Conservation (phyloP, 305 asterid species). For the Rubia occidens region DNA sequence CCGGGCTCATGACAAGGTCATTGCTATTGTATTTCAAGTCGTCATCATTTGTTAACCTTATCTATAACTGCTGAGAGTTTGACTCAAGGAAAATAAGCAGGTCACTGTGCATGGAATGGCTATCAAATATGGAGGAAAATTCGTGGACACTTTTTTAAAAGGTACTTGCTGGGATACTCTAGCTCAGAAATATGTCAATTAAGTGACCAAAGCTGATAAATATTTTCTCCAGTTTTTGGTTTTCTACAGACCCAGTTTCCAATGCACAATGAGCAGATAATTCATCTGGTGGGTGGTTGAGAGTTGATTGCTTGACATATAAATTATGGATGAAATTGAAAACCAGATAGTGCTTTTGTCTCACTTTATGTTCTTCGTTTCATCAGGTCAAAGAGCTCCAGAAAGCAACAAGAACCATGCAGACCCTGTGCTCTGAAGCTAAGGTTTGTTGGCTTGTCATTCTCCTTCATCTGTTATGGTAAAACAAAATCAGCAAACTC, state of each 20-base stretch:
- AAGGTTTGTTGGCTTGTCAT: slow-evolving; percentile 43
- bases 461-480: slow-evolving; percentile 17
- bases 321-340: slow-evolving; percentile 10
- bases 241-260: slow-evolving; percentile 60
- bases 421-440: slow-evolving; percentile 80
- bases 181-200: slow-evolving; percentile 8
- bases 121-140: slow-evolving; percentile 84
- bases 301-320: slow-evolving; percentile 7
- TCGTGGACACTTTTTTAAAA: slow-evolving; percentile 70
- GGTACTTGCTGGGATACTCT: slow-evolving; percentile 34
- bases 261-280: slow-evolving; percentile 52
- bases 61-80: slow-evolving; percentile 15
- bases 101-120: slow-evolving; percentile 71
- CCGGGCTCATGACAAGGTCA: slow-evolving; percentile 61
- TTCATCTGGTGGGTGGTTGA: slow-evolving; percentile 53
- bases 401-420: slow-evolving; percentile 80
- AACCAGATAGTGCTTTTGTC: slow-evolving; percentile 22
- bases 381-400: slow-evolving; percentile 75
- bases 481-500: slow-evolving; percentile 9
- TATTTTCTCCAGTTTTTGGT: slow-evolving; percentile 48
- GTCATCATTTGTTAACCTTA: slow-evolving; percentile 11
- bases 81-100: slow-evolving; percentile 29
- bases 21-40: slow-evolving; percentile 12
- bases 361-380: slow-evolving; percentile 12
- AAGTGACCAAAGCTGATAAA: slow-evolving; percentile 18